A percentile compares a stretch with the other conserved stretches of the same genome.
Evolutionary conservation across 2,329 filamentous ascomycete genomes (phyloP).

Genomic region (Shiraia bambusicola): DNA sequence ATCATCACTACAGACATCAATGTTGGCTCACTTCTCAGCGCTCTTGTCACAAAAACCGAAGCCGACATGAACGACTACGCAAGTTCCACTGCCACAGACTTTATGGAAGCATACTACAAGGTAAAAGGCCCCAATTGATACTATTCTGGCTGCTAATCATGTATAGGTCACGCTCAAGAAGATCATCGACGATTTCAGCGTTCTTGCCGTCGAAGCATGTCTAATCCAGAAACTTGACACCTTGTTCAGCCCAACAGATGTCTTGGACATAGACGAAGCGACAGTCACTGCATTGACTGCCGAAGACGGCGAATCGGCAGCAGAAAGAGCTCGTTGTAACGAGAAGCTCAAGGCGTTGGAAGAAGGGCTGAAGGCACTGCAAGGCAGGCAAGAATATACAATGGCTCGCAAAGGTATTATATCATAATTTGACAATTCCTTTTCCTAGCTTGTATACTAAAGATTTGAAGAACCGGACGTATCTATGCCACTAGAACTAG

Average conservation of each 20-base stretch:
- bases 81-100: conserved; percentile 30
- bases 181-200: conserved; percentile 45
- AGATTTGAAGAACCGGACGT: too few species aligned
- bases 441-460: too few species aligned
- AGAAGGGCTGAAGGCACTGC: conserved; percentile 12
- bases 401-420: not conserved
- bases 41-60: conserved; percentile 16
- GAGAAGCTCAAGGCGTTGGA: conserved; percentile 24
- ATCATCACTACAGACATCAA: conserved; percentile 3
- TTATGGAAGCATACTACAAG: conserved; percentile 37
- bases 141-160: not conserved
- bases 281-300: conserved; percentile 14
- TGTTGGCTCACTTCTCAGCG: conserved; percentile 12
- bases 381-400: not conserved
- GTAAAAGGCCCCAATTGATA: conserved; percentile 3
- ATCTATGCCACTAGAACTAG: too few species aligned
- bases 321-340: conserved; percentile 9
- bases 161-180: conserved; percentile 45
- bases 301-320: conserved; percentile 16
- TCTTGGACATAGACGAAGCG: conserved; percentile 19
- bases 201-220: conserved; percentile 42
- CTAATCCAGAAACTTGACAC: conserved; percentile 31
- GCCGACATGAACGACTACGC: conserved; percentile 35
- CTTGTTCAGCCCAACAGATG: conserved; percentile 30
- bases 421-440: too few species aligned